Conservation (phyloP, 2,329 filamentous ascomycete species). For the Fusarium haematococcum region DNA sequence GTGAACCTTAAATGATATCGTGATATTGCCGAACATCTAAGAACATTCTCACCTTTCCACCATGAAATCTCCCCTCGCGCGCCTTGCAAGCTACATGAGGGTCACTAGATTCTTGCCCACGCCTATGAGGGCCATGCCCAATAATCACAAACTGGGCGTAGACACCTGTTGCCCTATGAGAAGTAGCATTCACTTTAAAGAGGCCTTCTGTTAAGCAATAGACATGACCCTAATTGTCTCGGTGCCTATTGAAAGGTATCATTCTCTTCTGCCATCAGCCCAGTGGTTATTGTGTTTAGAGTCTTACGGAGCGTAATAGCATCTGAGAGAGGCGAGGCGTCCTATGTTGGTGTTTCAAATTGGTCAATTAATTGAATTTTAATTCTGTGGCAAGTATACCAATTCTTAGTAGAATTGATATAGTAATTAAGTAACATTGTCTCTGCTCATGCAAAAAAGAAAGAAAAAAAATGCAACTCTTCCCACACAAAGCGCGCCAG, state of each 20-base stretch:
- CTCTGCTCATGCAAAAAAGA: too few relatives aligned
- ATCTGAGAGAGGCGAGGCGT: too few relatives aligned
- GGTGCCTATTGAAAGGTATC: background rate
- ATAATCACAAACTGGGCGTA: background rate
- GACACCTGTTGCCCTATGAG: background rate
- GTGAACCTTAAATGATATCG: background rate
- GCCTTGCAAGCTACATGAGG: background rate
- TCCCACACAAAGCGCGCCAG: too few relatives aligned
- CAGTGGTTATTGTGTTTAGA: background rate
- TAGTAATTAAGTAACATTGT: too few relatives aligned
- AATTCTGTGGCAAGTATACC: too few relatives aligned
- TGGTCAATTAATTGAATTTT: too few relatives aligned
- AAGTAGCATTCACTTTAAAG: background rate
- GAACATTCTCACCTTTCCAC: background rate
- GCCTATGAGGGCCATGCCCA: background rate
- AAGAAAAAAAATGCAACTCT: too few relatives aligned
- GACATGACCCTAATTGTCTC: background rate
- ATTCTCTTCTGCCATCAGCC: background rate
- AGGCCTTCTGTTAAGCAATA: background rate
- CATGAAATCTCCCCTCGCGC: background rate
- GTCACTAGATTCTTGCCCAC: background rate
- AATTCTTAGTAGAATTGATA: too few relatives aligned
- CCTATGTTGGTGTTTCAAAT: too few relatives aligned
- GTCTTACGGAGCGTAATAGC: too few relatives aligned
- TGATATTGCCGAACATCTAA: background rate